phyloP scores from a whole-genome alignment of 2,329 filamentous ascomycete genomes.

The Dothistroma septosporum region DNA sequence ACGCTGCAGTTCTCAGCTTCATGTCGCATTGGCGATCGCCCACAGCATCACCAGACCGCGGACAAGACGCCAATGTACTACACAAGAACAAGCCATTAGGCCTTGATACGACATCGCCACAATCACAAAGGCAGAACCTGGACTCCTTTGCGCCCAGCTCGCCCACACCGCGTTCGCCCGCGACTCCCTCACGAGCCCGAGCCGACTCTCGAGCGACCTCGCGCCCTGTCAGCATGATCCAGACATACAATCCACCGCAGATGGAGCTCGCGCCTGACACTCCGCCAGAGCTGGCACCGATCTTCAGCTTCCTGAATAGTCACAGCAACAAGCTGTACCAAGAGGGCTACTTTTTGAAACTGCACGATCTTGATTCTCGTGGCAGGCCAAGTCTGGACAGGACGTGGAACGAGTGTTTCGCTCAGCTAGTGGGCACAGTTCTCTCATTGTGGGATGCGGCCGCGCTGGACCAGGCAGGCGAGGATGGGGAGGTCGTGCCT shows the following conservation, averaged over 20 bases:
- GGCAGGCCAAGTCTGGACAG: slow-evolving; percentile 81
- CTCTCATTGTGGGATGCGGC: slow-evolving; percentile 93
- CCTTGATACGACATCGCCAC: slow-evolving; percentile 26
- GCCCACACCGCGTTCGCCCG: slow-evolving; percentile 36
- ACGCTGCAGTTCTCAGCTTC: slow-evolving; percentile 70
- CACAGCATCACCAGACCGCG: slow-evolving; percentile 10
- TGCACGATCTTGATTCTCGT: slow-evolving; percentile 90
- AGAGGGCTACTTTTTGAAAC: slow-evolving; percentile 94
- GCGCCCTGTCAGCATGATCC: slow-evolving; percentile 78
- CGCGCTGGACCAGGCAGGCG: slow-evolving; percentile 80
- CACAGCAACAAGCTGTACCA: slow-evolving; percentile 96
- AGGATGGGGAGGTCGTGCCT: slow-evolving; percentile 78
- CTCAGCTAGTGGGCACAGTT: slow-evolving; percentile 91
- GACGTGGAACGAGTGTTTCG: slow-evolving; percentile 94
- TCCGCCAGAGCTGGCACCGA: slow-evolving; percentile 85
- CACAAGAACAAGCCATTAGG: slow-evolving; percentile 18
- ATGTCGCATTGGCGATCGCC: slow-evolving; percentile 66
- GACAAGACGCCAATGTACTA: slow-evolving; percentile 17
- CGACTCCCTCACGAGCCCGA: slow-evolving; percentile 40
- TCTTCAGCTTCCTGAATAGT: slow-evolving; percentile 90
- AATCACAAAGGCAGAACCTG: slow-evolving; percentile 13
- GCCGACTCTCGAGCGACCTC: slow-evolving; percentile 52
- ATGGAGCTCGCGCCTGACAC: slow-evolving; percentile 84
- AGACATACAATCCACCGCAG: slow-evolving; percentile 77
- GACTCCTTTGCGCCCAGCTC: slow-evolving; percentile 19